phyloP scores from a whole-genome alignment of 2,329 filamentous ascomycete species.

The Aspergillus fumigatus region DNA sequence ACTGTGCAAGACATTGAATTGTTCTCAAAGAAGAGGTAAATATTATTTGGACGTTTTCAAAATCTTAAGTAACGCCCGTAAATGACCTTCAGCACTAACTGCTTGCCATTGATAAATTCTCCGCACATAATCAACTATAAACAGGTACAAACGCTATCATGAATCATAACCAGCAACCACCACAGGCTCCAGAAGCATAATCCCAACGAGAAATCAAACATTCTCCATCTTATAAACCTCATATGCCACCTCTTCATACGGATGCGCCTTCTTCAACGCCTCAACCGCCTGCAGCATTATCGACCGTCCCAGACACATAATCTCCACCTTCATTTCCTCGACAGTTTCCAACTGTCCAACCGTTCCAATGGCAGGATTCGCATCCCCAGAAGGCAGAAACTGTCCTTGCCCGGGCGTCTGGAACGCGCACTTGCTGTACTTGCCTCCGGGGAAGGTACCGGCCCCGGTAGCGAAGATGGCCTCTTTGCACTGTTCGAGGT shows the following conservation, averaged over 20 bases:
- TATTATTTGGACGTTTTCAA: background rate
- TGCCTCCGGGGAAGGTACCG: constrained; percentile 38
- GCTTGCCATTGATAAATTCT: background rate
- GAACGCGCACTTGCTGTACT: constrained; percentile 40
- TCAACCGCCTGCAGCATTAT: constrained; percentile 38
- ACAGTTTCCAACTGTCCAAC: constrained; percentile 37
- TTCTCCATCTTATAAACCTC: constrained; percentile 43
- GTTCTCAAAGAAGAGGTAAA: background rate
- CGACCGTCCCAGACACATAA: constrained; percentile 38
- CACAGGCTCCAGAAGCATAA: background rate
- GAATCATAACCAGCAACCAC: background rate
- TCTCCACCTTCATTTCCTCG: constrained; percentile 41
- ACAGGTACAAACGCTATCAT: background rate
- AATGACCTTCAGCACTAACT: background rate
- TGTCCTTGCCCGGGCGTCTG: constrained; percentile 38
- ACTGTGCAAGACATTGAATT: background rate
- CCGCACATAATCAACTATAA: background rate
- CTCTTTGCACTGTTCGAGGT: constrained; percentile 38
- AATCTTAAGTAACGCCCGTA: background rate
- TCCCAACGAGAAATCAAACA: constrained; percentile 21
- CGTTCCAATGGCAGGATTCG: constrained; percentile 39
- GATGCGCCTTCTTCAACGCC: constrained; percentile 40
- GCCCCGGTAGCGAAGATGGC: constrained; percentile 41
- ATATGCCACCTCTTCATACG: constrained; percentile 44
- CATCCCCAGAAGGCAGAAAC: constrained; percentile 37